Base-by-base conservation (phyloP, 768 basidiomycete genomes). In the Stropharia rugosoannulata region DNA sequence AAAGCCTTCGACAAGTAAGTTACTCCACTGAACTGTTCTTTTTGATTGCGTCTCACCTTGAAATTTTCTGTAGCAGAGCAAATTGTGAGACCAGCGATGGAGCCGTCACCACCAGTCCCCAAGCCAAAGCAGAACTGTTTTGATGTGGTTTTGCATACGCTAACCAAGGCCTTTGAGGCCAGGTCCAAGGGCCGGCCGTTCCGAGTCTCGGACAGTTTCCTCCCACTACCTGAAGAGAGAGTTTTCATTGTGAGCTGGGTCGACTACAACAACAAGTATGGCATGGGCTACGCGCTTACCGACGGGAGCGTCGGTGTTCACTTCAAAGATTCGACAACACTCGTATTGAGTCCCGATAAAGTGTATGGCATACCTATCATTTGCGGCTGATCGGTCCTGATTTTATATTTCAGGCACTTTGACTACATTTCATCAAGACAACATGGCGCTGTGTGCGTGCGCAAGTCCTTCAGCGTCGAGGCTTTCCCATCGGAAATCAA, bases 171-270 rank as follows among this genome's bases (percentile, higher is more conserved):
- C 1, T 90, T 93, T 64, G 85, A 88, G 2, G 86, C 89, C 19
- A 83, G 80, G 62, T 77, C 81, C 2, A 67, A 66, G 3, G 88
- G 89, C 1, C 78, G 76, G 53, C 64, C 89, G n/a, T 92, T 89
- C 74, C 76, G 81, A 8, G 82, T 89, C 58, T 85, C 87, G 3
- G 74, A 85, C 27, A 70, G 65, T 1, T 63, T 70, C 40, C 63
- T 70, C 12, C 74, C 73, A 3, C 62, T 92, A 2, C 79, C 78
- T 0, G 79, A 85, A 15, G 90, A 93, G 55, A 80, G 80, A 50
- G 89, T 96, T 43, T 98, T 98, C 73, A 94, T 99, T 59, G 92
- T 90, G 2, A 92, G 91, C n/a, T 98, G 97, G 97, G 90, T 98
- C 40, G 97, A 98, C 70, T 98, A 98, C 67, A 96, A 93, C 69